phyloP scores from a whole-genome alignment of 352 stramenopile genomes.

The Phytophthora cryptogea region DNA sequence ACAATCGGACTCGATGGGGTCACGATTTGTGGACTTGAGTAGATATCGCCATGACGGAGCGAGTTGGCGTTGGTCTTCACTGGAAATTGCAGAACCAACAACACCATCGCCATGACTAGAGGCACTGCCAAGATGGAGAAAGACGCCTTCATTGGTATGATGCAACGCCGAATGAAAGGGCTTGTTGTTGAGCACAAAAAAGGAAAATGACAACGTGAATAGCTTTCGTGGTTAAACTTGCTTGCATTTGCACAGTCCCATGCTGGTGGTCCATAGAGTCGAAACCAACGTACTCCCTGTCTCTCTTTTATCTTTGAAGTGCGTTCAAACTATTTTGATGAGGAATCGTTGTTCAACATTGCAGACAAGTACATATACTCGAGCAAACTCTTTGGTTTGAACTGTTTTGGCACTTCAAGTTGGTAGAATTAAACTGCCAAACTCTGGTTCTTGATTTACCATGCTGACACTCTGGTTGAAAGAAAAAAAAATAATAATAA shows the following conservation, averaged over 20 bases:
- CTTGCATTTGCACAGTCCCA: conserved; percentile 11
- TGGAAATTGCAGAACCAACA: conserved; percentile 24
- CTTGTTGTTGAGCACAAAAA: conserved; percentile 3
- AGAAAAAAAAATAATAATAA: no score
- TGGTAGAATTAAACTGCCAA: no score
- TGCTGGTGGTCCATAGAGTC: conserved; percentile 3
- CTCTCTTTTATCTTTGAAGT: conserved; percentile 5
- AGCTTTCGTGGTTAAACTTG: neutral
- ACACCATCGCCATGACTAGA: conserved; percentile 18
- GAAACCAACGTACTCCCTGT: conserved; percentile 19
- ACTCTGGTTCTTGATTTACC: no score
- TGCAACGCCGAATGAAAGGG: neutral
- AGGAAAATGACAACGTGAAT: conserved; percentile 10
- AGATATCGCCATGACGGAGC: conserved; percentile 17
- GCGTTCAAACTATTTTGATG: conserved; percentile 1
- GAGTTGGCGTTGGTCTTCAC: conserved; percentile 23
- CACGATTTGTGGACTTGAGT: conserved; percentile 8
- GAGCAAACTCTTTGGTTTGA: no score
- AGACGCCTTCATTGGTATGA: conserved; percentile 19
- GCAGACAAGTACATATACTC: neutral
- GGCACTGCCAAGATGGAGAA: conserved; percentile 13
- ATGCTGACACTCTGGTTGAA: no score
- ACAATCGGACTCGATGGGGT: conserved; percentile 19
- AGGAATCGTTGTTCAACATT: neutral
- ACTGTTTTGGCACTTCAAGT: no score